Base-by-base conservation (phyloP, 495 filamentous ascomycete genomes). In the Tuber microsphaerosporum region DNA sequence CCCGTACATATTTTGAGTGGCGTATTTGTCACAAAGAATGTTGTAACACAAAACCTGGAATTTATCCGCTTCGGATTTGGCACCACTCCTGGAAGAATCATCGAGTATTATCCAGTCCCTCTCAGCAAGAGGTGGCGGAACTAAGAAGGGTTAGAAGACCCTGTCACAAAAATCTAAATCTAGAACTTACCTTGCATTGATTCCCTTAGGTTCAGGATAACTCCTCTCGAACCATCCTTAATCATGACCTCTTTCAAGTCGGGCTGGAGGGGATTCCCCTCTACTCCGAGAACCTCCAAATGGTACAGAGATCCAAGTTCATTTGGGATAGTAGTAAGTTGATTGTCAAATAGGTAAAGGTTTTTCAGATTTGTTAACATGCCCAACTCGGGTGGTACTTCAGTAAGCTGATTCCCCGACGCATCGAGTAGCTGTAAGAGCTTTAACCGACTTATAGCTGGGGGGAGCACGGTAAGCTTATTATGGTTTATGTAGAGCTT, bases 401-500 rank as follows among this genome's bases (percentile, higher is more conserved):
- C 90, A 12, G 86, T 88, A 37, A 99, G 86, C 26, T 93, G 88
- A 81, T 99, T 99, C 83, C 91, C 88, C 0, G 96, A 97, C 7
- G 94, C 87, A 84, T 99, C 94, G 41, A 99, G 88, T 77, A 91
- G 88, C 22, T 86, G 90, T 71, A 99, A 85, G 69, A 90, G 88
- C 75, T 93, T 89, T 73, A 99, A 87, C 77, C 89, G 87, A 37
- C 95, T 93, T 83, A 99, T 92, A 10, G 89, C 85, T 39, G 91
- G 83, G 22, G 94, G 93, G 0, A 99, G 85, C 69, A 85, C 86
- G 22, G 90, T 89, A 51, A 99, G 86, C 81, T 92, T 92, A 86
- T 99, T 99, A 79, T 92, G 91, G 78, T 92, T 93, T 46, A 99
- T 89, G 83, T 95, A 97, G 37, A 99, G 87, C 82, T 93, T 94